Percentiles rank a stretch among this genome's conserved stretches.
Evolutionary conservation across 768 basidiomycete genomes (phyloP).

Genomic region (Hygrocybe coccinea): DNA sequence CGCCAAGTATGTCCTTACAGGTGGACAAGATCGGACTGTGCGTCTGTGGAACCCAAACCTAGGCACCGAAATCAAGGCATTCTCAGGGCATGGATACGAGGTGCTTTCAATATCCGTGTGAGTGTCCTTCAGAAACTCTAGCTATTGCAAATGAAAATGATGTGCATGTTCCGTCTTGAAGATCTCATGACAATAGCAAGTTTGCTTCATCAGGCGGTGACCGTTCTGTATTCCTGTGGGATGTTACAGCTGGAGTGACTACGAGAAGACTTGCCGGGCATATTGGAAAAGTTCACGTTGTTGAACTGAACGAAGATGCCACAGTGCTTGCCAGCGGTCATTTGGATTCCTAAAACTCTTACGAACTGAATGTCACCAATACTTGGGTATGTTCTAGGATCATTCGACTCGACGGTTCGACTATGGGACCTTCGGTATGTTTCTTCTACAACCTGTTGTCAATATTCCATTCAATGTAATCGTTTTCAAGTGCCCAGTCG

Average conservation of each 20-base stretch:
- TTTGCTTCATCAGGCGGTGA: constrained; percentile 95
- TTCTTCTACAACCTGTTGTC: background rate
- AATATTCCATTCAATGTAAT: background rate
- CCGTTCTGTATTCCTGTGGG: constrained; percentile 91
- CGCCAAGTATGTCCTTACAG: constrained; percentile 87
- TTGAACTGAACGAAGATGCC: constrained; percentile 86
- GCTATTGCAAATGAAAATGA: background rate
- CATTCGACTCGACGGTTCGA: constrained; percentile 86
- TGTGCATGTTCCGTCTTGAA: constrained; percentile 32
- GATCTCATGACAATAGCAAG: constrained; percentile 88
- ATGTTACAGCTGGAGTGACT: constrained; percentile 83
- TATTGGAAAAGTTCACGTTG: constrained; percentile 82
- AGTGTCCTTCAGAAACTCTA: constrained; percentile 27
- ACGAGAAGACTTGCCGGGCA: constrained; percentile 83
- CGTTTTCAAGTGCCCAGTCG: constrained; percentile 53
- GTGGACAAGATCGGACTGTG: constrained; percentile 86
- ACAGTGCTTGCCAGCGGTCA: constrained; percentile 84
- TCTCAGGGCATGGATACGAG: constrained; percentile 92
- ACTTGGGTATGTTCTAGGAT: constrained; percentile 46
- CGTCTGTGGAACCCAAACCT: constrained; percentile 85
- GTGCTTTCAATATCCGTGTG: constrained; percentile 88
- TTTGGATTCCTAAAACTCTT: constrained; percentile 14
- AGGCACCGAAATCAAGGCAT: constrained; percentile 88
- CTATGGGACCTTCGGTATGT: constrained; percentile 87
- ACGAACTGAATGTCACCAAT: background rate